These are phyloP conservation scores for Amanita inopinata DNA, from an alignment of 768 basidiomycete species.

Conservation along the genomic window DNA sequence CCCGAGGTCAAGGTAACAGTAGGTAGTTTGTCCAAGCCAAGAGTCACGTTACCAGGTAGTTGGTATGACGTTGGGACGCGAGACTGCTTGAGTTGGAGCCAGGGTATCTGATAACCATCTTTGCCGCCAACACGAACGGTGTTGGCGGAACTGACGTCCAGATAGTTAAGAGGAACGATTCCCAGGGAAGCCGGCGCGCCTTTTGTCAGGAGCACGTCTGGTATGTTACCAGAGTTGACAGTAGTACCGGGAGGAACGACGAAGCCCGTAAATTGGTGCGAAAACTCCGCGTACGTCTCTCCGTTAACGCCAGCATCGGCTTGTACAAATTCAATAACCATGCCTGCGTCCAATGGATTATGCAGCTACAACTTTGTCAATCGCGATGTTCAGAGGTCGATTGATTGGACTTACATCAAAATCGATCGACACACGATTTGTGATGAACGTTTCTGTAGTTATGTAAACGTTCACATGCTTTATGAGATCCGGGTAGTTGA, in stretches of 20 bases:
- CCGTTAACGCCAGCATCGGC: conserved; percentile 44
- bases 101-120: conserved; percentile 55
- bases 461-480: conserved; percentile 47
- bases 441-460: conserved; percentile 35
- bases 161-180: conserved; percentile 42
- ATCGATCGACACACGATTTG: conserved; percentile 42
- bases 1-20: background rate
- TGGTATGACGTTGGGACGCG: conserved; percentile 43
- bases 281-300: conserved; percentile 47
- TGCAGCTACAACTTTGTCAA: conserved; percentile 23
- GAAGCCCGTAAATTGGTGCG: conserved; percentile 43
- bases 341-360: conserved; percentile 50
- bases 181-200: conserved; percentile 46
- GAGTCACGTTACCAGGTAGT: conserved; percentile 10
- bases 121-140: conserved; percentile 36
- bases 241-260: conserved; percentile 47
- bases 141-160: conserved; percentile 43
- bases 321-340: conserved; percentile 49
- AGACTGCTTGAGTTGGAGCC: conserved; percentile 49
- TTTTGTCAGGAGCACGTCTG: conserved; percentile 47
- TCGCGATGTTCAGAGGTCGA: background rate
- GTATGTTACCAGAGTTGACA: conserved; percentile 50
- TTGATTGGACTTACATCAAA: conserved; percentile 38
- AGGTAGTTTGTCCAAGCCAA: background rate
- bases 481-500: conserved; percentile 48